Base-by-base conservation (phyloP, 768 basidiomycete species). In the Phlebiopsis gigantea region DNA sequence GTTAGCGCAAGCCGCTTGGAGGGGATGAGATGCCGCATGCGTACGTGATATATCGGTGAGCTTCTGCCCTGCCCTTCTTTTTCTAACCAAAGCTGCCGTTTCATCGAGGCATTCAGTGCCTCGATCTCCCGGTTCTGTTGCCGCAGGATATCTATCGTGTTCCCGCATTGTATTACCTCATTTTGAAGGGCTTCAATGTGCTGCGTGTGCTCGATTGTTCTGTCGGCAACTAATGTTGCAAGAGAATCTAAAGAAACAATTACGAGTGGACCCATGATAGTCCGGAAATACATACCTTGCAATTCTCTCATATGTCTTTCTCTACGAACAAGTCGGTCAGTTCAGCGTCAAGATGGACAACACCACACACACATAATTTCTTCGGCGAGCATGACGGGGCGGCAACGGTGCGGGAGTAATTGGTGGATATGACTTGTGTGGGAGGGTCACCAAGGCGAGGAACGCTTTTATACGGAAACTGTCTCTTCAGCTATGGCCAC, bases 81-180 rank as follows among this genome's bases (percentile, higher is more conserved):
- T 47, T 43, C 46, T 7, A 7, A 31, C 30, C 10, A 26, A 26
- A 47, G 46, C 21, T 25, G 25, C 24, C 6, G 29, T 15, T 34
- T 50, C 29, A 24, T 46, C 14, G 41, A 19, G n/a, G 45, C 48
- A 22, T 17, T 19, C 21, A 39, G 15, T 29, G 24, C 45, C 19
- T 47, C 34, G 6, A 29, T 39, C 5, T 57, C 56, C 14, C 47
- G 56, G 22, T 39, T 31, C 24, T 57, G 39, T 22, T 22, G 21
- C 21, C 50, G 39, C 14, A 57, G 44, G 28, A 52, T 52, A n/a
- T 29, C 49, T 19, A 53, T 54, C 14, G 46, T 51, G 9, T 43
- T 58, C 12, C 42, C 46, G 30, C 45, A 48, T 15, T 76, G 73
- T 24, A 57, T 65, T 52, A 79, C 61, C n/a, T 79, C 76, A 17